Percentiles rank a stretch among this genome's conserved stretches.
Conservation (phyloP, 352 stramenopile species). For the Phytopythium montanum region DNA sequence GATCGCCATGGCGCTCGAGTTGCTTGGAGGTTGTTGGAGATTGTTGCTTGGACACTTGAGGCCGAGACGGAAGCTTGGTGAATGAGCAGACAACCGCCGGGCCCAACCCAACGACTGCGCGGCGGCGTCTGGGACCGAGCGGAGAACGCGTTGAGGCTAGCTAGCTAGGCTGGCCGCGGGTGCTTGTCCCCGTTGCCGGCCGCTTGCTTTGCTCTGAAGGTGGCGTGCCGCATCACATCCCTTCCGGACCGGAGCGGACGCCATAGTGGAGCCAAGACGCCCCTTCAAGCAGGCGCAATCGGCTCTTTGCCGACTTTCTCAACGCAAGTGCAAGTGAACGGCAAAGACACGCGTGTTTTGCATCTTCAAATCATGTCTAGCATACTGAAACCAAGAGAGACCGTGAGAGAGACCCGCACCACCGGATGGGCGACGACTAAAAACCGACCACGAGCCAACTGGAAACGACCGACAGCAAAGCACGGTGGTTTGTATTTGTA, state of each 20-base stretch:
- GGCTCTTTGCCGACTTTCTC: too few species aligned
- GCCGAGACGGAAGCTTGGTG: constrained; percentile 1
- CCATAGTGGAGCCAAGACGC: neutral
- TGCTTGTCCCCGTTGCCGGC: too few species aligned
- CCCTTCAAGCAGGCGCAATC: neutral
- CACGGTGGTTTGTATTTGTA: neutral
- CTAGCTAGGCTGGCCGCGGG: too few species aligned
- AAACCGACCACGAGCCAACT: neutral
- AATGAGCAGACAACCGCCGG: constrained; percentile 4
- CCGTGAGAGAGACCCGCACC: neutral
- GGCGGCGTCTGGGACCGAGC: too few species aligned
- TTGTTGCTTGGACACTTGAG: constrained; percentile 4
- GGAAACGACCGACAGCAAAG: neutral
- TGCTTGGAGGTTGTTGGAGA: neutral
- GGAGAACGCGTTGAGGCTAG: too few species aligned
- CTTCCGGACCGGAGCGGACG: neutral
- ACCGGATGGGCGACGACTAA: neutral
- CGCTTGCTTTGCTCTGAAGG: too few species aligned
- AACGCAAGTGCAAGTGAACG: constrained; percentile 1
- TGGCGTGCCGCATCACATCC: too few species aligned
- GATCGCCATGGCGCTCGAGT: constrained; percentile 9
- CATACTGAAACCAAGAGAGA: neutral
- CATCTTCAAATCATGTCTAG: neutral
- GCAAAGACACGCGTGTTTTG: constrained; percentile 3
- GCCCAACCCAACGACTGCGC: neutral